These are phyloP conservation scores for Crinitomyces ghanaensis DNA, from an alignment of 805 yeast species.

Conservation along the genomic window DNA sequence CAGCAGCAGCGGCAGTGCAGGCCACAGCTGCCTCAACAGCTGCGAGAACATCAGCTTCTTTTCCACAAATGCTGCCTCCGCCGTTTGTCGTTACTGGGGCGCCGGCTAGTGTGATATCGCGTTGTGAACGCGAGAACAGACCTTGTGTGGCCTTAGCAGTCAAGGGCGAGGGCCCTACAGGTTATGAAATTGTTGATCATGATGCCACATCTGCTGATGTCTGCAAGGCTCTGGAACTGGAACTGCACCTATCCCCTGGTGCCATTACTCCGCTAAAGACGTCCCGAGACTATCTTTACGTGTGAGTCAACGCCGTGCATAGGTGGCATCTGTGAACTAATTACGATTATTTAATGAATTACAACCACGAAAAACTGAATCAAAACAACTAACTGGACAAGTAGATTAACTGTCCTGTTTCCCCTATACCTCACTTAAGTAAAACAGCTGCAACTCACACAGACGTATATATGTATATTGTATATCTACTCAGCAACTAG, in stretches of 20 bases:
- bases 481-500: too few relatives aligned
- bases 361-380: too few relatives aligned
- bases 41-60: not conserved
- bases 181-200: conserved; percentile 20
- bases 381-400: too few relatives aligned
- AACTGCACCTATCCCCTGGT: not conserved
- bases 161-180: conserved; percentile 24
- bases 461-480: too few relatives aligned
- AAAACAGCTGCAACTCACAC: too few relatives aligned
- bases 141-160: conserved; percentile 21
- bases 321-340: conserved; percentile 4
- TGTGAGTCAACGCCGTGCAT: too few relatives aligned
- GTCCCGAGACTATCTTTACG: not conserved
- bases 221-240: conserved; percentile 4
- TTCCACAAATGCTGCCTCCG: conserved; percentile 14
- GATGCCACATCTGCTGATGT: conserved; percentile 6
- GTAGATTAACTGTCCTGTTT: too few relatives aligned
- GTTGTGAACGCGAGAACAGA: conserved; percentile 14
- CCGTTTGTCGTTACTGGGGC: conserved; percentile 24
- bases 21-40: too few relatives aligned
- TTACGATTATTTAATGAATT: not conserved
- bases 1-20: too few relatives aligned
- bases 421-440: too few relatives aligned
- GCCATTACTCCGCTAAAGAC: too few relatives aligned
- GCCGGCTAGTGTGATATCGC: conserved; percentile 22